These are phyloP conservation scores for Buxus sempervirens DNA, from an alignment of 164 flowering plant species.

Conservation along the genomic window DNA sequence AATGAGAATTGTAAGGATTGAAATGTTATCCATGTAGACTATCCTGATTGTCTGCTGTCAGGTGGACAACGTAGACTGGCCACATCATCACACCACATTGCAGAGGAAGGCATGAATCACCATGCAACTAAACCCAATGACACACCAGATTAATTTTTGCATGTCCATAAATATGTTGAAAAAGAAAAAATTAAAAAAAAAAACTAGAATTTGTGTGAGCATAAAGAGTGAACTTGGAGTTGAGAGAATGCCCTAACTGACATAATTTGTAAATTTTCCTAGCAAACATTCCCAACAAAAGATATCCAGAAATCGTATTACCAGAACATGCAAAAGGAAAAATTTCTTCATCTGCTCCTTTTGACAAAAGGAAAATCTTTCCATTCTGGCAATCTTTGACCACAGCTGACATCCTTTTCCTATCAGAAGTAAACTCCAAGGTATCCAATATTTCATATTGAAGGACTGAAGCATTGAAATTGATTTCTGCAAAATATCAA, in stretches of 20 bases:
- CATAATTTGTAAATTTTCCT: neutral
- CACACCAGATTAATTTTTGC: too few relatives aligned
- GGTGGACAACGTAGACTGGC: too few relatives aligned
- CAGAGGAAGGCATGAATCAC: too few relatives aligned
- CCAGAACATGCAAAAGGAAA: conserved; percentile 79
- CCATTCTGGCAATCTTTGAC: conserved; percentile 71
- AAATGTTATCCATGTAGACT: too few relatives aligned
- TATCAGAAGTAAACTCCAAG: conserved; percentile 95
- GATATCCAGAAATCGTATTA: conserved; percentile 18
- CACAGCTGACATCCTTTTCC: conserved; percentile 97
- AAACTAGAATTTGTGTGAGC: neutral
- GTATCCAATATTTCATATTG: conserved; percentile 82
- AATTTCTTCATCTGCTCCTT: conserved; percentile 97
- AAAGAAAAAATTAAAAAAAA: neutral
- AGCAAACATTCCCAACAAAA: neutral
- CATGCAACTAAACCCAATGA: too few relatives aligned
- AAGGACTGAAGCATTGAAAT: conserved; percentile 47
- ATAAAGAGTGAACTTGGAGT: neutral
- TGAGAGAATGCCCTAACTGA: neutral
- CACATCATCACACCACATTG: too few relatives aligned
- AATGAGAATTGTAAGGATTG: too few relatives aligned
- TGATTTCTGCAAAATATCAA: conserved; percentile 58
- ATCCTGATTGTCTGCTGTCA: too few relatives aligned
- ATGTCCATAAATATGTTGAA: too few relatives aligned
- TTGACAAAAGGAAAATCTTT: conserved; percentile 72